Evolutionary conservation across 2,329 filamentous ascomycete genomes (phyloP).

Genomic region (Escovopsis weberi): DNA sequence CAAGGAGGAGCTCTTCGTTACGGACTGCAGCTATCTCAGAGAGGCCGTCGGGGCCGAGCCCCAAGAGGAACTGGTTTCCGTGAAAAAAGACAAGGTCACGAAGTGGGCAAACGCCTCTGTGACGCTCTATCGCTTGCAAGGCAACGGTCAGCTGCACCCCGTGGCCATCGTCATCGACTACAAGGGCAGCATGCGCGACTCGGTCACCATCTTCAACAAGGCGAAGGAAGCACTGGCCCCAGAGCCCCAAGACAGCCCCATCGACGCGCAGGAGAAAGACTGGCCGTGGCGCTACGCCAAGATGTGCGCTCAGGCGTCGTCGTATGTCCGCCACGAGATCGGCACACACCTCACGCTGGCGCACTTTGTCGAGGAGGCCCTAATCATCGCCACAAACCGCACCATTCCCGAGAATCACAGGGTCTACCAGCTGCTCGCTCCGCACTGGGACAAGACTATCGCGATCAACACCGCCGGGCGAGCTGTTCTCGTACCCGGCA

Average conservation of each 20-base stretch:
- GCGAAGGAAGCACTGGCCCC: conserved; percentile 19
- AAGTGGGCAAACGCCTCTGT: conserved; percentile 26
- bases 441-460: conserved; percentile 36
- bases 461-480: conserved; percentile 33
- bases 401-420: conserved; percentile 26
- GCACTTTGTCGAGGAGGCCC: conserved; percentile 32
- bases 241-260: not conserved
- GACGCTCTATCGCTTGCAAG: conserved; percentile 26
- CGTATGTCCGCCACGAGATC: conserved; percentile 35
- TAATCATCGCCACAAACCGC: conserved; percentile 32
- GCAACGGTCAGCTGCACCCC: conserved; percentile 31
- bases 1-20: conserved; percentile 22
- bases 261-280: conserved; percentile 24
- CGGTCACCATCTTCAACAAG: conserved; percentile 35
- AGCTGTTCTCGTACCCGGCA: conserved; percentile 26
- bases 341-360: conserved; percentile 29
- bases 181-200: conserved; percentile 25
- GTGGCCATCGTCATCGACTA: conserved; percentile 34
- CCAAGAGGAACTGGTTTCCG: conserved; percentile 9
- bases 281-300: conserved; percentile 40
- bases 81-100: conserved; percentile 1
- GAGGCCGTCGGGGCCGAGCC: conserved; percentile 18
- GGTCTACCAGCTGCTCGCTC: conserved; percentile 27
- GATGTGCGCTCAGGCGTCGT: conserved; percentile 30
- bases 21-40: conserved; percentile 30